Evolutionary conservation across 345 rosid genomes (phyloP).

Genomic region (Gossypium herbaceum): DNA sequence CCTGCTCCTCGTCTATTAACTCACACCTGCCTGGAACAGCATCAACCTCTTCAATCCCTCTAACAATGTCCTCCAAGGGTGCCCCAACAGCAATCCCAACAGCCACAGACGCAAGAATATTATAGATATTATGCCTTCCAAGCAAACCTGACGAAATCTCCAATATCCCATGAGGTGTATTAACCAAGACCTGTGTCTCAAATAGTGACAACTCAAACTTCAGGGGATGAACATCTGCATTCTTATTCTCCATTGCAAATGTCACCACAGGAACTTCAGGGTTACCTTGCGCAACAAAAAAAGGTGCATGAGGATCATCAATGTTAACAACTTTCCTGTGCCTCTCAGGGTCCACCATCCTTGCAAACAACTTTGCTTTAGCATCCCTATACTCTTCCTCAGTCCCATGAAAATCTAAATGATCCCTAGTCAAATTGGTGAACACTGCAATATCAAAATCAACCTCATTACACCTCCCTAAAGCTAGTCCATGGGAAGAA

Average conservation of each 20-base stretch:
- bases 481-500: conserved; percentile 64
- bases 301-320: conserved; percentile 76
- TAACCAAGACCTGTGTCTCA: conserved; percentile 89
- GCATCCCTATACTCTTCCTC: conserved; percentile 83
- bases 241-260: conserved; percentile 79
- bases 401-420: conserved; percentile 53
- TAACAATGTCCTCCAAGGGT: conserved; percentile 87
- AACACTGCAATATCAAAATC: conserved; percentile 93
- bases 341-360: conserved; percentile 89
- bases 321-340: conserved; percentile 88
- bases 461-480: conserved; percentile 69
- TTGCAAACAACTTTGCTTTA: conserved; percentile 71
- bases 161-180: conserved; percentile 80
- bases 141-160: conserved; percentile 92
- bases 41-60: conserved; percentile 93
- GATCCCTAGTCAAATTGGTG: conserved; percentile 60
- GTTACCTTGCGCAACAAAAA: conserved; percentile 67
- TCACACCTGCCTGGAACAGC: conserved; percentile 96
- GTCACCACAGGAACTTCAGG: conserved; percentile 78
- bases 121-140: conserved; percentile 79
- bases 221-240: conserved; percentile 81
- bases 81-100: conserved; percentile 96
- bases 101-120: conserved; percentile 86
- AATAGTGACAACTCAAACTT: conserved; percentile 87
- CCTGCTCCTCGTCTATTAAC: conserved; percentile 90